Evolutionary conservation across 2,329 filamentous ascomycete species (phyloP).

Genomic region (Exophiala mesophila): DNA sequence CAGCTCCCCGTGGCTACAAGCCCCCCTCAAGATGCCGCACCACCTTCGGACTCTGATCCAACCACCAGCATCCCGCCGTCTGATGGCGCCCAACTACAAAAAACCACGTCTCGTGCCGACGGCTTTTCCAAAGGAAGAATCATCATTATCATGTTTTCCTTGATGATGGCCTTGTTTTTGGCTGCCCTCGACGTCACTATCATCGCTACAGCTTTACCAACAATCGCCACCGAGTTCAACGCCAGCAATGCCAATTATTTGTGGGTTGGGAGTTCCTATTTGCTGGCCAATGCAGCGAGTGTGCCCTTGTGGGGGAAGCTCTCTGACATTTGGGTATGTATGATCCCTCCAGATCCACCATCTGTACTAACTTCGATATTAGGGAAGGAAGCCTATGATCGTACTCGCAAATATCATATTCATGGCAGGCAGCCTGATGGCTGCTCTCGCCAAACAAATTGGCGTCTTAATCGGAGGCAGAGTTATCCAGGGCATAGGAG

Average conservation of each 20-base stretch:
- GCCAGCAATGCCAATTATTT: conserved; percentile 43
- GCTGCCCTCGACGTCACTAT: conserved; percentile 56
- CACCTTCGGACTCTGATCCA: no score
- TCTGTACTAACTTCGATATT: not conserved
- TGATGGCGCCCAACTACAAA: conserved; percentile 10
- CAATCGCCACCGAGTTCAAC: conserved; percentile 40
- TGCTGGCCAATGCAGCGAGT: conserved; percentile 43
- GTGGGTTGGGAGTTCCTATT: conserved; percentile 46
- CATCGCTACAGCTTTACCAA: conserved; percentile 42
- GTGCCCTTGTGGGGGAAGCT: conserved; percentile 60
- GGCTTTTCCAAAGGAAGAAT: conserved; percentile 39
- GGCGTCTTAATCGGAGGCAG: conserved; percentile 59
- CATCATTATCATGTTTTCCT: conserved; percentile 37
- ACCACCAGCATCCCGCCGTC: not conserved
- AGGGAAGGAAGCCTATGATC: conserved; percentile 58
- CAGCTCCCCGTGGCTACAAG: not conserved
- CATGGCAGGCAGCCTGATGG: conserved; percentile 58
- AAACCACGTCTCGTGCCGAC: conserved; percentile 32
- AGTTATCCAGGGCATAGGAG: conserved; percentile 59
- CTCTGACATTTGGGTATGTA: conserved; percentile 54
- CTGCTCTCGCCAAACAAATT: conserved; percentile 53
- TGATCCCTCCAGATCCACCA: not conserved
- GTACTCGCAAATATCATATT: conserved; percentile 58
- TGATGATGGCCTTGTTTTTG: conserved; percentile 53
- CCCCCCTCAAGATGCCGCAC: no score